Conservation (phyloP, 164 flowering plant species). For the Litsea cubeba region DNA sequence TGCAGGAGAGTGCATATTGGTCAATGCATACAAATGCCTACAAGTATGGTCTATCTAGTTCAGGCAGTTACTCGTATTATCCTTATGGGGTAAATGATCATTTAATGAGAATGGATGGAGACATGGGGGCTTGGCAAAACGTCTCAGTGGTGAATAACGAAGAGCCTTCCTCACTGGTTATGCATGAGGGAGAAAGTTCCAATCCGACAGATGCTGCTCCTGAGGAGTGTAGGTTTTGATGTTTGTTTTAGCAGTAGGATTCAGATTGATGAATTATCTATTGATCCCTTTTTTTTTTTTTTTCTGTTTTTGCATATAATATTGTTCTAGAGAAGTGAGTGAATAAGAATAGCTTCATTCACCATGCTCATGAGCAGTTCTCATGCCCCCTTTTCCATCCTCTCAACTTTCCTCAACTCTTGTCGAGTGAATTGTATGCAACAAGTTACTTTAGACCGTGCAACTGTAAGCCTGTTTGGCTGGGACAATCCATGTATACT, state of each 20-base stretch:
- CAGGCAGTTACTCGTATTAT: conserved; percentile 45
- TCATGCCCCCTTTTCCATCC: too few species aligned
- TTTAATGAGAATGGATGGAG: conserved; percentile 30
- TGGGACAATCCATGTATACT: too few species aligned
- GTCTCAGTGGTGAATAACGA: conserved; percentile 28
- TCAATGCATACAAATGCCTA: conserved; percentile 41
- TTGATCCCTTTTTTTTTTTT: neutral
- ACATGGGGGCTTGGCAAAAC: conserved; percentile 39
- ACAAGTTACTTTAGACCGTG: too few species aligned
- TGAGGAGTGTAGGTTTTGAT: conserved; percentile 49
- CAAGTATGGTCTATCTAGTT: conserved; percentile 54
- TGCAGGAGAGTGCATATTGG: conserved; percentile 64
- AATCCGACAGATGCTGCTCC: conserved; percentile 28
- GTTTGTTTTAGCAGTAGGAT: neutral
- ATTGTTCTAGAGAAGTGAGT: neutral
- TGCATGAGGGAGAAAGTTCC: conserved; percentile 37
- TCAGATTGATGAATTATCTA: neutral
- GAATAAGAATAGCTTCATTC: too few species aligned
- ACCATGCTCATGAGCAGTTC: too few species aligned
- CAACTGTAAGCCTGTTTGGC: too few species aligned
- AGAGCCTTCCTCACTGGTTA: conserved; percentile 28
- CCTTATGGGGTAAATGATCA: conserved; percentile 39
- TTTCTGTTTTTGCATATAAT: neutral
- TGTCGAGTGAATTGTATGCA: too few species aligned
- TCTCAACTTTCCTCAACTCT: too few species aligned